Evolutionary conservation across 208 protist genomes (phyloP), one percentile per base, ranked within the genome.

Genomic region (Leishmania tropica): DNA sequence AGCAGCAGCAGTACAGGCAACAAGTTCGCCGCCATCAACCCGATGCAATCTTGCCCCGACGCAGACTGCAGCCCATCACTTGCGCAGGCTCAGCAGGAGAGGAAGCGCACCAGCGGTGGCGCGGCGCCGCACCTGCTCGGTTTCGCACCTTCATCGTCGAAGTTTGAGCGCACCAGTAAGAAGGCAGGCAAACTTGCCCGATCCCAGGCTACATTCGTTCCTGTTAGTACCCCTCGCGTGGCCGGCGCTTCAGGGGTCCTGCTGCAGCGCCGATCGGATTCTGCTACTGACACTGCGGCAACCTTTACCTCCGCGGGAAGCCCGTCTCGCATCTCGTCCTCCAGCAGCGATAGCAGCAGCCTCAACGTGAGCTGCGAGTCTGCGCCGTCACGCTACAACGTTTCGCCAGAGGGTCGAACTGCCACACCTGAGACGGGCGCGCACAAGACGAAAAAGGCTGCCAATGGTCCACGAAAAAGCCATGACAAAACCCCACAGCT

Each of bases 311-410:
- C 24, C 2, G 56, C n/a, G 31, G 47, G 2, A 17, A 80, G 28
- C 31, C 47, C 51, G 7, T 80, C 76, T 10, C 76, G 76, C 47
- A 53, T 80, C 76, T 80, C 35, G 31, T 80, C 47, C 17, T 60
- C 62, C 76, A 80, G 76, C 45, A 73, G 68, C 42, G 24, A 73
- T 71, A 45, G 31, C 64, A 80, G 40, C 53, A 48, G 37, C 75
- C 35, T 47, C 10, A 80, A 24, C 62, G n/a, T 72, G 58, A 73
- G 60, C 42, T 68, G 45, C 42, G 47, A 28, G 45, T 80, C 76
- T 31, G 64, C 1, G 2, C 24, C 40, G 45, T 24, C 13, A 24
- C 45, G 64, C 64, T 48, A 31, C 45, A 37, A 45, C 6, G 10
- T 31, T 31, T 21, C 10, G 42, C 31, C 31, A 51, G 75, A 79